A percentile compares a stretch with the other conserved stretches of the same genome.
These are phyloP conservation scores for Terfezia claveryi DNA, from an alignment of 495 filamentous ascomycete species.

Conservation along the genomic window DNA sequence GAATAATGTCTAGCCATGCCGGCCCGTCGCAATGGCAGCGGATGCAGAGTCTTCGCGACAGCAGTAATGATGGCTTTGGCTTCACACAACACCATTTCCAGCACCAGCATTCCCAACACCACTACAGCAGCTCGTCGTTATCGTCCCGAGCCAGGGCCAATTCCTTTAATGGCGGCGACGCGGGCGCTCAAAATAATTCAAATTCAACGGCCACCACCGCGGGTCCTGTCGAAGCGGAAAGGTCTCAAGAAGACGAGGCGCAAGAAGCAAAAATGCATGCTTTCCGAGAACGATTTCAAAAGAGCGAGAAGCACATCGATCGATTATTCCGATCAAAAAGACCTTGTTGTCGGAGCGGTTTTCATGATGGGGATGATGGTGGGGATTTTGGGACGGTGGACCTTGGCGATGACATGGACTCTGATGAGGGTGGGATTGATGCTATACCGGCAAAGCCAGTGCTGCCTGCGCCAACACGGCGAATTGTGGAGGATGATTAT, in stretches of 20 bases:
- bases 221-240: too few relatives aligned
- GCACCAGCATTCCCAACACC: too few relatives aligned
- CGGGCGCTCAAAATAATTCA: slow-evolving; percentile 21
- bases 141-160: slow-evolving; percentile 5
- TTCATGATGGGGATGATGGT: not conserved
- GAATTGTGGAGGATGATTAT: slow-evolving; percentile 48
- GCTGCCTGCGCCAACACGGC: slow-evolving; percentile 21
- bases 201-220: too few relatives aligned
- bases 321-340: slow-evolving; percentile 16
- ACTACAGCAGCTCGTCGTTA: too few relatives aligned
- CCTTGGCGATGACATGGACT: not conserved
- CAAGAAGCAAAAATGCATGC: slow-evolving; percentile 14
- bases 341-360: slow-evolving; percentile 14
- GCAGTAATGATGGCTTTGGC: slow-evolving; percentile 9
- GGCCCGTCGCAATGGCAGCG: slow-evolving; percentile 11
- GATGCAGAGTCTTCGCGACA: slow-evolving; percentile 15
- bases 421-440: slow-evolving; percentile 1
- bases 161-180: slow-evolving; percentile 24
- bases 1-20: not conserved
- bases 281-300: slow-evolving; percentile 15
- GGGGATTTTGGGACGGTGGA: slow-evolving; percentile 8
- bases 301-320: slow-evolving; percentile 15
- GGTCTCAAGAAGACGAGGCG: slow-evolving; percentile 13
- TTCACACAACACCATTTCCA: not conserved
- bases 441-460: not conserved